These are phyloP conservation scores for Hericium rajendrae DNA, from an alignment of 768 basidiomycete species.

Conservation along the genomic window DNA sequence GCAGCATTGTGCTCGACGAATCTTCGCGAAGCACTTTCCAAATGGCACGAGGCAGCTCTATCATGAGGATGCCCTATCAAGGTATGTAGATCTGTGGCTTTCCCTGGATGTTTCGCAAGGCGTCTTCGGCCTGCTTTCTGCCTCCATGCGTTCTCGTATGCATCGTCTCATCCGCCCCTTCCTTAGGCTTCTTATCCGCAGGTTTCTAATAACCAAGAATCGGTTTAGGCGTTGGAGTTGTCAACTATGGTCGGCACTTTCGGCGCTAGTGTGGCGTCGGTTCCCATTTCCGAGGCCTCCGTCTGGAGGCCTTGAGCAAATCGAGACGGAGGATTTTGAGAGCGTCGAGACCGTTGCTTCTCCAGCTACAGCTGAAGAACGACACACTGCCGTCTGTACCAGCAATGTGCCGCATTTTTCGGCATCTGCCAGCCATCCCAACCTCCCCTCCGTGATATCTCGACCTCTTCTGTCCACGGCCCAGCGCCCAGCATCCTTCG, in stretches of 20 bases:
- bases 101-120: no score
- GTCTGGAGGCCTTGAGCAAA: not conserved
- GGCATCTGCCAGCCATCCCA: not conserved
- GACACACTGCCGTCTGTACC: not conserved
- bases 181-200: not conserved
- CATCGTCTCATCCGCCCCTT: not conserved
- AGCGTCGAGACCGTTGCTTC: not conserved
- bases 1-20: no score
- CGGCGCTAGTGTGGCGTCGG: not conserved
- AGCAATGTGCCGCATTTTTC: not conserved
- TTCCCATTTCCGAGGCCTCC: not conserved
- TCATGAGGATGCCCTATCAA: no score
- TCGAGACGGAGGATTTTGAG: not conserved
- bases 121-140: no score
- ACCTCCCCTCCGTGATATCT: not conserved
- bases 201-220: not conserved
- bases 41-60: no score
- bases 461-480: not conserved
- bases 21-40: no score
- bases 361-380: not conserved
- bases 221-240: not conserved
- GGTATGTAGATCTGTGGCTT: no score
- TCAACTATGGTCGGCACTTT: not conserved
- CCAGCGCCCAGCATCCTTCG: not conserved
- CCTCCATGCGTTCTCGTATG: not conserved